Base-by-base conservation (phyloP, 805 yeast genomes). In the Zygotorulaspora chibaensis region DNA sequence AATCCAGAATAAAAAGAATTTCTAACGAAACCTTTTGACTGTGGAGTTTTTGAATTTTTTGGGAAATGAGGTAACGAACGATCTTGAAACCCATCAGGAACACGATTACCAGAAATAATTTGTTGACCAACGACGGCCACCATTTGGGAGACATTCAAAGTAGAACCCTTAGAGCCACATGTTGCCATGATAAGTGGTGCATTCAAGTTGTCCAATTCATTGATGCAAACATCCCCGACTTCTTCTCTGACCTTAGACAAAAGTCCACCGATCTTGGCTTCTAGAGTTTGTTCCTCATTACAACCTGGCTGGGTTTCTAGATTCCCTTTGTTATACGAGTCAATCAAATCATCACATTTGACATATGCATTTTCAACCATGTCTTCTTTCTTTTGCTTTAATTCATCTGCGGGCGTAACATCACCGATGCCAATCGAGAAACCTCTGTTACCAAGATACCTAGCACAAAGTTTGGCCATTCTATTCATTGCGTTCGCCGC, bases 61-160 rank as follows among this genome's bases (percentile, higher is more conserved):
- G 87, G 81, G 73, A 93, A 93, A 70, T 93, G 99, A 10, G 99
- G 99, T 56, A 93, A 72, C 0, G 99, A 88, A 69, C 99, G 82
- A 70, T 93, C 98, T 68, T 93, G 98, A 77, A 93, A 93, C n/a
- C 99, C 99, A 75, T 93, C 96, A 18, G 99, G 98, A 51, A 93
- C 99, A 78, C 99, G 95, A 65, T 88, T 87, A 68, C 99, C 99
- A 3, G 96, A 83, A 57, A 93, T 93, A 73, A 93, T 93, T 70
- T 93, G 99, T 72, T 93, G 99, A 45, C 99, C 99, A 25, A 93
- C 99, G 64, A 91, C 96, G 0, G 99, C 99, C 76, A 93, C 98
- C 99, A 93, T 93, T 73, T 93, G 99, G 11, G 99, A 93, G 26
- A 93, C 99, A 67, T 93, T 93, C 52, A 95, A 77, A 0, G 96